Evolutionary conservation across 169 alveolate species (phyloP), one percentile per base, ranked within the genome.

Genomic region (Cryptosporidium baileyi): DNA sequence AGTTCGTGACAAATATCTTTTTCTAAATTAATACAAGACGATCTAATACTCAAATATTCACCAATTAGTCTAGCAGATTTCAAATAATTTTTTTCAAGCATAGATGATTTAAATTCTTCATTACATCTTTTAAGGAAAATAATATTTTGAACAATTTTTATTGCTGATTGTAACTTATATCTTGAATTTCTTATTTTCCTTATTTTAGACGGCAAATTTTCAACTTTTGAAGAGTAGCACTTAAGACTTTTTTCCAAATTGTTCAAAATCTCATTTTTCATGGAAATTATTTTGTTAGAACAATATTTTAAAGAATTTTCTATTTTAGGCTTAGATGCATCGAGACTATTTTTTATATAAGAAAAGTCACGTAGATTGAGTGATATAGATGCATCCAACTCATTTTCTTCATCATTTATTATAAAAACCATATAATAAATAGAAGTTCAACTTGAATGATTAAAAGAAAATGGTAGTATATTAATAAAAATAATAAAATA

Each of bases 21-120:
- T 41, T 74, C 85, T 17, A 74, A 41, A 54, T 54, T 54, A 19
- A 74, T 54, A 43, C 85, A 74, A n/a, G 85, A 74, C 24, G 47
- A 22, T 54, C 65, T 74, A 26, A 74, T 52, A 15, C 24, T 38
- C 36, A 74, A 57, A 74, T 74, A 74, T 36, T 74, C 26, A 6
- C 44, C 34, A 17, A 74, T 51, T n/a, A 38, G 38, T 3, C 1
- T 34, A 0, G 85, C 67, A 57, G 62, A 74, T 5, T 38, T 22
- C n/a, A 41, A 52, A 40, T 74, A 74, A 43, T 74, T 44, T 0
- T 74, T 74, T 26, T 51, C 44, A 38, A 22, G n/a, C 67, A 74
- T 32, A 0, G 44, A 26, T 3, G 19, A 40, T 54, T 19, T 54
- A 22, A 74, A 74, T 17, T 57, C 85, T 38, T 54, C 34, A 74